phyloP scores from a whole-genome alignment of 2,329 filamentous ascomycete species.

The Neoarthrinium moseri region DNA sequence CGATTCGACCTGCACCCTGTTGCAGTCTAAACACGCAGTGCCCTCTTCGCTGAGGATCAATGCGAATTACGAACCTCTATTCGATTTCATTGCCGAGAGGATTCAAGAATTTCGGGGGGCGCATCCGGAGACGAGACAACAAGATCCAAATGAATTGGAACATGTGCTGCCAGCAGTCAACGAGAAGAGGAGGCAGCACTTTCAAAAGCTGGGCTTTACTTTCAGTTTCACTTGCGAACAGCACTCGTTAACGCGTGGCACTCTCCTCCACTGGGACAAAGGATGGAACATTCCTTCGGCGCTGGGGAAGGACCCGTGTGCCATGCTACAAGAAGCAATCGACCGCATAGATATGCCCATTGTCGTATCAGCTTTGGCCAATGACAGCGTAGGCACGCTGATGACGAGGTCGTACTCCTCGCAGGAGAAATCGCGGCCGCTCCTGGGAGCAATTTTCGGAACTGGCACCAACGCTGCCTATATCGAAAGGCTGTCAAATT shows the following conservation, averaged over 20 bases:
- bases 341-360: conserved; percentile 68
- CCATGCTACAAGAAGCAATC: conserved; percentile 69
- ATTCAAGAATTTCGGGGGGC: conserved; percentile 67
- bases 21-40: conserved; percentile 47
- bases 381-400: conserved; percentile 78
- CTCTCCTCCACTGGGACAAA: conserved; percentile 77
- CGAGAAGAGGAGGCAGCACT: too few relatives aligned
- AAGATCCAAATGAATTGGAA: too few relatives aligned
- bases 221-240: conserved; percentile 71
- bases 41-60: conserved; percentile 20
- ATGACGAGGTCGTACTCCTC: conserved; percentile 78
- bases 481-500: conserved; percentile 67
- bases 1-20: conserved; percentile 70
- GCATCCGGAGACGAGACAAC: conserved; percentile 46
- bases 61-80: conserved; percentile 54
- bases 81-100: conserved; percentile 72
- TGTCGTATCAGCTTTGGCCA: conserved; percentile 70
- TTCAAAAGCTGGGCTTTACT: conserved; percentile 26
- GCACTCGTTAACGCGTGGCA: conserved; percentile 69
- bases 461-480: conserved; percentile 82
- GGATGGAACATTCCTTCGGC: conserved; percentile 77
- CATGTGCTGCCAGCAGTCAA: too few relatives aligned
- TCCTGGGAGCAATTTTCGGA: conserved; percentile 77
- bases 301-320: conserved; percentile 73
- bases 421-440: conserved; percentile 65